phyloP scores from a whole-genome alignment of 2,329 filamentous ascomycete species.

The Sporothrix schenckii region DNA sequence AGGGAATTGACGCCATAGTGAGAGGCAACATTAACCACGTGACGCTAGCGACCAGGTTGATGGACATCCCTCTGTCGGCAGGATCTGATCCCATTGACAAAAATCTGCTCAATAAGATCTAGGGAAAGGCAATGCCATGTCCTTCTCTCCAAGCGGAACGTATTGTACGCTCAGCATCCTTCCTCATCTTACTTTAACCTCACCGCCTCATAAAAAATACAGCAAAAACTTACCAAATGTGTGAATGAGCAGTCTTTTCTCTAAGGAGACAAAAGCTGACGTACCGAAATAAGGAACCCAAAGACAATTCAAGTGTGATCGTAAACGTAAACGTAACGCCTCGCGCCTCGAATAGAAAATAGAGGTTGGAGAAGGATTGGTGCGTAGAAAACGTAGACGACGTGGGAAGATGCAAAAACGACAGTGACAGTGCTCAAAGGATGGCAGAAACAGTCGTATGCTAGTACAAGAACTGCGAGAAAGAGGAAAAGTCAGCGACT shows the following conservation, averaged over 20 bases:
- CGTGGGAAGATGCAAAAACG: conserved; percentile 24
- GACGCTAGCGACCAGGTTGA: neutral
- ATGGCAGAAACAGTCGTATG: conserved; percentile 23
- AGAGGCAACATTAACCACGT: neutral
- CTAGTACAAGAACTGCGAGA: conserved; percentile 20
- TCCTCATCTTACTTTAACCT: neutral
- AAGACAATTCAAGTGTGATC: conserved; percentile 27
- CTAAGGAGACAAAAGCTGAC: neutral
- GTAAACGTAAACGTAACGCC: conserved; percentile 30
- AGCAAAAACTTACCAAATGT: conserved; percentile 15
- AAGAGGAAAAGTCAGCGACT: neutral
- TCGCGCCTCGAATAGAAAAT: conserved; percentile 29
- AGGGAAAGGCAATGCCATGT: too few relatives aligned
- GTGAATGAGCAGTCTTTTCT: neutral
- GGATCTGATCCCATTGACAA: neutral
- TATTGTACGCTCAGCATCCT: neutral
- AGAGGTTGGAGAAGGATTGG: conserved; percentile 4
- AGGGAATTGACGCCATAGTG: neutral
- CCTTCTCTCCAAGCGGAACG: too few relatives aligned
- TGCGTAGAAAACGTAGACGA: conserved; percentile 24
- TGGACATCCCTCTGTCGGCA: neutral
- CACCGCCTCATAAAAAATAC: too few relatives aligned
- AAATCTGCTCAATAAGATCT: neutral
- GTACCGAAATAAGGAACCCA: conserved; percentile 26
- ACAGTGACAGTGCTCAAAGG: conserved; percentile 26